Evolutionary conservation across 495 filamentous ascomycete species (phyloP).

Genomic region (Aspergillus conjunctus): DNA sequence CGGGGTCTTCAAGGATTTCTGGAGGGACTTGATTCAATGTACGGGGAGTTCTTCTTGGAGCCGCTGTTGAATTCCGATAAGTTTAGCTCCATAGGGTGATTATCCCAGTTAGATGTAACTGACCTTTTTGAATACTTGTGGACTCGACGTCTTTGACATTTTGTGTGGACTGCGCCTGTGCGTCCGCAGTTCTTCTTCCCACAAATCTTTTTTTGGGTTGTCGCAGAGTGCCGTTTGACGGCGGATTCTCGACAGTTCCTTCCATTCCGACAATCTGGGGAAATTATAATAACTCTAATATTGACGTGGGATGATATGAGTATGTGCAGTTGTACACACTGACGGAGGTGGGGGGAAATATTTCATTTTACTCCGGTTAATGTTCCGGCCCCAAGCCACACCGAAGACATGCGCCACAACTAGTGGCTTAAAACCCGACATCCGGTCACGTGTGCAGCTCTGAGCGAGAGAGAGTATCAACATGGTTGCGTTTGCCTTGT

Average conservation of each 20-base stretch:
- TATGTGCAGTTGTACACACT: background rate
- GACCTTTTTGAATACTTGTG: constrained; percentile 52
- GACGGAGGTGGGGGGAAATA: constrained; percentile 22
- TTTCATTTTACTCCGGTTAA: constrained; percentile 4
- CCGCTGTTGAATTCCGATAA: constrained; percentile 41
- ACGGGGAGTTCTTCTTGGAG: constrained; percentile 67
- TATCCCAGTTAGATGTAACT: background rate
- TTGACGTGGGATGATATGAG: background rate
- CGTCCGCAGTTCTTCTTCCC: constrained; percentile 64
- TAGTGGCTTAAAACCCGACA: too few species aligned
- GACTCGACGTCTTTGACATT: constrained; percentile 63
- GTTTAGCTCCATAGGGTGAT: constrained; percentile 3
- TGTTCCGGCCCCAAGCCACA: too few species aligned
- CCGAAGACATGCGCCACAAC: too few species aligned
- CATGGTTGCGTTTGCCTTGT: too few species aligned
- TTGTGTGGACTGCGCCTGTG: constrained; percentile 44
- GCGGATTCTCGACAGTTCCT: constrained; percentile 13
- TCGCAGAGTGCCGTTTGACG: constrained; percentile 28
- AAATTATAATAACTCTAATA: background rate
- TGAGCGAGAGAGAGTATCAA: too few species aligned
- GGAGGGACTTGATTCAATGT: constrained; percentile 86
- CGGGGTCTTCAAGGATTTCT: constrained; percentile 81
- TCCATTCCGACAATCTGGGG: constrained; percentile 15
- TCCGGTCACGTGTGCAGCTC: too few species aligned
- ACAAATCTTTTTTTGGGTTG: constrained; percentile 80